A percentile compares a stretch with the other conserved stretches of the same genome.
phyloP scores from a whole-genome alignment of 2,329 filamentous ascomycete species.

The Neurospora sp. region DNA sequence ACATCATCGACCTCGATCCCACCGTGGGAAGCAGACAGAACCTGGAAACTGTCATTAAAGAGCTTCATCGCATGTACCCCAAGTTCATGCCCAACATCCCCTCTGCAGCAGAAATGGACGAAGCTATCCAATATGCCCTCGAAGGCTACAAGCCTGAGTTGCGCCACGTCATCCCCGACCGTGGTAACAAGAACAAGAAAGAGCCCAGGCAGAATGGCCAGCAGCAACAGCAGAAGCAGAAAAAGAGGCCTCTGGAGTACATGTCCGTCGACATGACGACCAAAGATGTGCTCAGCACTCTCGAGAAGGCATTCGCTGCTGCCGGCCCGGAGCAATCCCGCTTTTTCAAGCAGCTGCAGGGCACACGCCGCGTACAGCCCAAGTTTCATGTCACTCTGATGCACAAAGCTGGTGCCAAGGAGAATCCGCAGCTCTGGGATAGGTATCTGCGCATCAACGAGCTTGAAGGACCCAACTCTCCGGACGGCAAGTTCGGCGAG shows the following conservation, averaged over 20 bases:
- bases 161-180: slow-evolving; percentile 62
- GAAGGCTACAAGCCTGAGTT: slow-evolving; percentile 68
- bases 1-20: slow-evolving; percentile 76
- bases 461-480: slow-evolving; percentile 26
- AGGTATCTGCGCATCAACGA: slow-evolving; percentile 54
- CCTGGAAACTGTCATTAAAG: slow-evolving; percentile 65
- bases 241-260: slow-evolving; percentile 44
- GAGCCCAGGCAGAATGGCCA: slow-evolving; percentile 26
- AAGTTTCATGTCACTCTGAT: slow-evolving; percentile 92
- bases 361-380: slow-evolving; percentile 65
- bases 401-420: slow-evolving; percentile 56
- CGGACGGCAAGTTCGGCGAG: slow-evolving; percentile 47
- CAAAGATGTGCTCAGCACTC: slow-evolving; percentile 36
- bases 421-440: slow-evolving; percentile 64
- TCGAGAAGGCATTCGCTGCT: slow-evolving; percentile 60
- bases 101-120: slow-evolving; percentile 62
- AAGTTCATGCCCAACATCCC: slow-evolving; percentile 64
- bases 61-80: slow-evolving; percentile 69
- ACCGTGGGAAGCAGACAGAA: slow-evolving; percentile 70
- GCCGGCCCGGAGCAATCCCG: slow-evolving; percentile 41
- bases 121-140: slow-evolving; percentile 65
- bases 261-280: slow-evolving; percentile 40
- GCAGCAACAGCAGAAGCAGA: slow-evolving; percentile 27
- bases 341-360: slow-evolving; percentile 68
- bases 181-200: slow-evolving; percentile 35